These are phyloP conservation scores for Kluyveromyces lactis DNA, from an alignment of 805 yeast genomes.

Conservation along the genomic window DNA sequence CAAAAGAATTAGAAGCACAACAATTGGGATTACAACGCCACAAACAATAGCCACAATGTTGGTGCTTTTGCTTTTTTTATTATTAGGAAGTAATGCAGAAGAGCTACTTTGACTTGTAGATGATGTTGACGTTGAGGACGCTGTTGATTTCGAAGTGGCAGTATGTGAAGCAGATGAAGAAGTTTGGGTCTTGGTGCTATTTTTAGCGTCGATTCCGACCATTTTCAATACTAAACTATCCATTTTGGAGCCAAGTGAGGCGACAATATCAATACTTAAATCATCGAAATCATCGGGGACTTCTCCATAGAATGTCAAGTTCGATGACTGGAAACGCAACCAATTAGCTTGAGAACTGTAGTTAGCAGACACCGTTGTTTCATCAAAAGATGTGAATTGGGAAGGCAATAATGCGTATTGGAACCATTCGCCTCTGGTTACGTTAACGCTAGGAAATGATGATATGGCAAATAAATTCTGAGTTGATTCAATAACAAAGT, in stretches of 20 bases:
- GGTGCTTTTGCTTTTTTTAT: slow-evolving; percentile 25
- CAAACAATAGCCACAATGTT: slow-evolving; percentile 77
- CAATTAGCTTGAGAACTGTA: slow-evolving; percentile 40
- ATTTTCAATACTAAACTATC: slow-evolving; percentile 43
- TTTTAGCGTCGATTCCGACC: slow-evolving; percentile 36
- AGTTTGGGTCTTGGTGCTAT: slow-evolving; percentile 11
- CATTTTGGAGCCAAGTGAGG: slow-evolving; percentile 29
- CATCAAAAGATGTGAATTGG: slow-evolving; percentile 46
- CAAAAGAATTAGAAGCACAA: slow-evolving; percentile 39
- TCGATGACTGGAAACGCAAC: slow-evolving; percentile 54
- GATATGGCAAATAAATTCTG: slow-evolving; percentile 47
- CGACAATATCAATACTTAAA: slow-evolving; percentile 34
- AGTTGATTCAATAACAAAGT: slow-evolving; percentile 48
- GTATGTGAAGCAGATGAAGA: slow-evolving; percentile 23
- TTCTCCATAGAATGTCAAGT: slow-evolving; percentile 60
- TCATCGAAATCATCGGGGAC: slow-evolving; percentile 46
- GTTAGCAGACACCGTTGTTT: slow-evolving; percentile 41
- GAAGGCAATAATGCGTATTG: slow-evolving; percentile 45
- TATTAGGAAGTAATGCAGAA: slow-evolving; percentile 16
- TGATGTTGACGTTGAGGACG: slow-evolving; percentile 27
- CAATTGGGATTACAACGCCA: slow-evolving; percentile 77
- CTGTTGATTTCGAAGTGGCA: slow-evolving; percentile 14
- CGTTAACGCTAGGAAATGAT: slow-evolving; percentile 51
- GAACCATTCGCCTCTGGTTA: slow-evolving; percentile 57
- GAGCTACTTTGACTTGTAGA: slow-evolving; percentile 20